These are phyloP conservation scores for Cryptococcus deneoformans DNA, from an alignment of 1,284 basidiomycete species.

Conservation along the genomic window DNA sequence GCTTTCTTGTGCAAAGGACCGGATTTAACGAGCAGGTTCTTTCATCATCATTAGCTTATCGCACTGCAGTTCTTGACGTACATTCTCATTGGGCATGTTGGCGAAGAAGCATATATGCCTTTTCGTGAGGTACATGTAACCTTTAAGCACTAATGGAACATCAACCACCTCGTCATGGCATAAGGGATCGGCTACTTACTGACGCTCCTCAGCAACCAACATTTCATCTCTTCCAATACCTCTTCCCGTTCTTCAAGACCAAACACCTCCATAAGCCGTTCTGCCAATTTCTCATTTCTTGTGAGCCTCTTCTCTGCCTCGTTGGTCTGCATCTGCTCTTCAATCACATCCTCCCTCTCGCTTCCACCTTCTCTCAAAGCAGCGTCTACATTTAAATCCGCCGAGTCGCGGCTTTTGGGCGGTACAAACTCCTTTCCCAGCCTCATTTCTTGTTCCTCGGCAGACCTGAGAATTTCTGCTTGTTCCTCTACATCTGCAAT, in stretches of 20 bases:
- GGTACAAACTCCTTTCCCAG: neutral
- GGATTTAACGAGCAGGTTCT: slow-evolving; percentile 85
- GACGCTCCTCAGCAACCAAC: slow-evolving; percentile 80
- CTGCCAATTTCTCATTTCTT: slow-evolving; percentile 68
- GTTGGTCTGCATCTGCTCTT: slow-evolving; percentile 20
- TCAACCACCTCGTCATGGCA: neutral
- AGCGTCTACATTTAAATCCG: slow-evolving; percentile 22
- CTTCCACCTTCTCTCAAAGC: slow-evolving; percentile 24
- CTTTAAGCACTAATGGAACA: slow-evolving; percentile 72
- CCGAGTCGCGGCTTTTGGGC: neutral
- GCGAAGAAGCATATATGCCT: slow-evolving; percentile 95
- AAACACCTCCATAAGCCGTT: slow-evolving; percentile 81
- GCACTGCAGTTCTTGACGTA: slow-evolving; percentile 38
- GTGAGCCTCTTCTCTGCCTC: slow-evolving; percentile 52
- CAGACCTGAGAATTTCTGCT: slow-evolving; percentile 37
- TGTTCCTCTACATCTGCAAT: slow-evolving; percentile 55
- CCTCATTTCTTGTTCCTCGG: slow-evolving; percentile 4
- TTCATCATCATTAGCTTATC: neutral
- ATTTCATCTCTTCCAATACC: slow-evolving; percentile 84
- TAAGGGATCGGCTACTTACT: slow-evolving; percentile 56
- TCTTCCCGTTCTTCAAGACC: slow-evolving; percentile 73
- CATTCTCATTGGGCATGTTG: slow-evolving; percentile 84
- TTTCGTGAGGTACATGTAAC: slow-evolving; percentile 93
- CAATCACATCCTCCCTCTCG: slow-evolving; percentile 19
- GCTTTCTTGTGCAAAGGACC: slow-evolving; percentile 80